These are phyloP conservation scores for Petunia secreta DNA, from an alignment of 257 asterid genomes.

Conservation along the genomic window DNA sequence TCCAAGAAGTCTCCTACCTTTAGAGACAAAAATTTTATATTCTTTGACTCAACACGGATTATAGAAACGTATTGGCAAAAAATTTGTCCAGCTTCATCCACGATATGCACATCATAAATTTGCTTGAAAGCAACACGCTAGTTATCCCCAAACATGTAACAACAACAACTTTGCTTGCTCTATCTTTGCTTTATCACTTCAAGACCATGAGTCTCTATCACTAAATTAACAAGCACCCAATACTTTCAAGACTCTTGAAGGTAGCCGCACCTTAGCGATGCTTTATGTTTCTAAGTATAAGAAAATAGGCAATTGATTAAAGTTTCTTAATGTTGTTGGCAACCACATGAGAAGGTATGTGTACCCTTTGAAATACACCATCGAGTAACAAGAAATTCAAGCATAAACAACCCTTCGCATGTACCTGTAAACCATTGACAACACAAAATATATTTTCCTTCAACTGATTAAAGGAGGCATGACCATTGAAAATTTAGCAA, in stretches of 20 bases:
- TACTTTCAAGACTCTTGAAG: not conserved
- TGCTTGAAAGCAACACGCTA: slow-evolving; percentile 81
- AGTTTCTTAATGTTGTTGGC: not conserved
- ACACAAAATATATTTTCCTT: slow-evolving; percentile 66
- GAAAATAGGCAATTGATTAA: not conserved
- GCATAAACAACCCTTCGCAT: not conserved
- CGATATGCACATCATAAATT: slow-evolving; percentile 86
- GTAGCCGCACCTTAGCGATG: slow-evolving; percentile 9
- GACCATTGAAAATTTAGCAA: slow-evolving; percentile 74
- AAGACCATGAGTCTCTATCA: slow-evolving; percentile 57
- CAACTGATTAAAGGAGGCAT: slow-evolving; percentile 84
- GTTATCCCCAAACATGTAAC: slow-evolving; percentile 95
- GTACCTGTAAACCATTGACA: slow-evolving; percentile 74
- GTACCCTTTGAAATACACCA: slow-evolving; percentile 17
- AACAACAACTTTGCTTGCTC: slow-evolving; percentile 76
- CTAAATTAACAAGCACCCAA: slow-evolving; percentile 40
- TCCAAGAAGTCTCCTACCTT: not conserved
- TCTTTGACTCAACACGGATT: not conserved
- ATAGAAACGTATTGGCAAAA: slow-evolving; percentile 72
- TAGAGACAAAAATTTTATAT: slow-evolving; percentile 6
- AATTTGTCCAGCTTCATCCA: slow-evolving; percentile 99
- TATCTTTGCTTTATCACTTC: slow-evolving; percentile 67
- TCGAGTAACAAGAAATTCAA: slow-evolving; percentile 15
- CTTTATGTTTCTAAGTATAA: not conserved
- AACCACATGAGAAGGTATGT: not conserved